A percentile compares a stretch with the other conserved stretches of the same genome.
These are phyloP conservation scores for Martensiomyces pterosporus DNA, from an alignment of 192 early-diverging fungal genomes.

Conservation along the genomic window DNA sequence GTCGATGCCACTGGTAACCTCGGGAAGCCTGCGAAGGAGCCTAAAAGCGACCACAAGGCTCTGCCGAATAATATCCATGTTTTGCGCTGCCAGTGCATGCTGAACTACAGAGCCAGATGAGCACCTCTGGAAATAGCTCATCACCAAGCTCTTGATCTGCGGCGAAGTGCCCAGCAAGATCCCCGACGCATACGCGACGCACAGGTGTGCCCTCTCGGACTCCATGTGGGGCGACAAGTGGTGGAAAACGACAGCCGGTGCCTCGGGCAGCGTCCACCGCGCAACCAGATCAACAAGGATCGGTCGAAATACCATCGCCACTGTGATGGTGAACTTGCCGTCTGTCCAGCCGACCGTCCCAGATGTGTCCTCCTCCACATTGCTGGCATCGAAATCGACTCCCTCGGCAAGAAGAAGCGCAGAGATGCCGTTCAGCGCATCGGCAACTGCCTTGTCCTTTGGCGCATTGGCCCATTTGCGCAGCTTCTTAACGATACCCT, in stretches of 20 bases:
- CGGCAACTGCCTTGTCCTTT: background rate
- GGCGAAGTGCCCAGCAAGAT: slow-evolving; percentile 63
- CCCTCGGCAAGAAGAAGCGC: slow-evolving; percentile 36
- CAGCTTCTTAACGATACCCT: slow-evolving; percentile 8
- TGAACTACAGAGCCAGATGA: slow-evolving; percentile 8
- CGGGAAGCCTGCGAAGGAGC: slow-evolving; percentile 53
- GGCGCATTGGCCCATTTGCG: slow-evolving; percentile 21
- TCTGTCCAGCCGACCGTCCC: slow-evolving; percentile 31
- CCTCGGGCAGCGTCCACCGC: slow-evolving; percentile 61
- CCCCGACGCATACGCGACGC: slow-evolving; percentile 54
- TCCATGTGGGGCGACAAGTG: slow-evolving; percentile 2
- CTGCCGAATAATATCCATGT: background rate
- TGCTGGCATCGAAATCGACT: background rate
- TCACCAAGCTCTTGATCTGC: slow-evolving; percentile 60
- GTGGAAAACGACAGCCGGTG: slow-evolving; percentile 31
- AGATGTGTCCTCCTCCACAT: background rate
- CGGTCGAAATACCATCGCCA: slow-evolving; percentile 57
- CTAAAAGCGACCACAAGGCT: slow-evolving; percentile 40
- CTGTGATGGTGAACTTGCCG: slow-evolving; percentile 26
- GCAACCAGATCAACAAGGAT: slow-evolving; percentile 77
- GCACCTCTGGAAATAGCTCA: slow-evolving; percentile 20
- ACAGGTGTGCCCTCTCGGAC: slow-evolving; percentile 31
- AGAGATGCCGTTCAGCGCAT: slow-evolving; percentile 19
- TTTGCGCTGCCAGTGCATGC: slow-evolving; percentile 3
- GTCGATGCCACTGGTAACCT: slow-evolving; percentile 11